Base-by-base conservation (phyloP, 2,329 filamentous ascomycete species). In the Stagonosporopsis rhizophila region DNA sequence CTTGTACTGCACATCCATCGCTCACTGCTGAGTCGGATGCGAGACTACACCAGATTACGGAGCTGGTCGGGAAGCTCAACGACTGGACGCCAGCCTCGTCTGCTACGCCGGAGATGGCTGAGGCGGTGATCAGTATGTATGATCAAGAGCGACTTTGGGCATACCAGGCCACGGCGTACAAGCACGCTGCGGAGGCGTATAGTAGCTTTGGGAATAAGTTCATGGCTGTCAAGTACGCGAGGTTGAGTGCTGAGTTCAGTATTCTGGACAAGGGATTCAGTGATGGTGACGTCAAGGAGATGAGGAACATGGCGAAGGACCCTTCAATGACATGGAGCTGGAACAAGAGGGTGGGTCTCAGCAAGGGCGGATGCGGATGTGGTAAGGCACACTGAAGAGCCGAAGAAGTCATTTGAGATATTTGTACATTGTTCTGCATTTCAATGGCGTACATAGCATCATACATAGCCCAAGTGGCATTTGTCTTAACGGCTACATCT, bases 121-220 rank as follows among this genome's bases (percentile, higher is more conserved):
- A 77, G 51, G 47, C 70, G 11, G 59, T 79, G 8, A 54, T 80
- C 6, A 63, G 63, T 1, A 41, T 79, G 37, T 77, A 77, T 35
- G 53, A 72, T 56, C 69, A 75, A 56, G 75, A 79, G 63, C 59
- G 73, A 1, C 60, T 80, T 12, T 65, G 72, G 27, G 71, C 70
- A 8, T 75, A 73, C 37, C 65, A 78, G 4, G 72, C 73, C 0
- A 67, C 65, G 6, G 73, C 76, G 11, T 80, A 79, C 52, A 75
- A 74, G 46, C 65, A 74, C 38, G 77, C 77, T 0, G 76, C 77
- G 1, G 66, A 79, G 59, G 72, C 66, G 32, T 78, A 77, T 48
- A 75, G 72, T 23, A 69, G 73, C 45, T 72, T 77, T 47, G 62
- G 73, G 34, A 60, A 68, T 47, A 61, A 50, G 51, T 72, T 60